Evolutionary conservation across 441 rosid species (phyloP), one percentile per base, ranked within the genome.

Genomic region (Mallotus repandus): DNA sequence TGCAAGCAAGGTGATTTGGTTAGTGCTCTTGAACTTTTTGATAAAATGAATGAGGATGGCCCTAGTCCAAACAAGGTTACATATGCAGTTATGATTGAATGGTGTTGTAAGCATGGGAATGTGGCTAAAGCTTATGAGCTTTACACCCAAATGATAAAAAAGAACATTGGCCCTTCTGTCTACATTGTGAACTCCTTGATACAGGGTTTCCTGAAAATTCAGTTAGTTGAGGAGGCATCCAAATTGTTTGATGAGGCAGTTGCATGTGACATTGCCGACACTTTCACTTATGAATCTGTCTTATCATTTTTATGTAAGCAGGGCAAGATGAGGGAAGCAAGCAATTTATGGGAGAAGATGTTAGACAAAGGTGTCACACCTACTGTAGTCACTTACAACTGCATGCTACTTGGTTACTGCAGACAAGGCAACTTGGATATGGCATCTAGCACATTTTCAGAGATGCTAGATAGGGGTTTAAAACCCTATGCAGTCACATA

Each of bases 61-160:
- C 74, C 79, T 5, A 63, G 71, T 77, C 97, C 93, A 7, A 85
- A 86, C 80, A 85, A 73, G 75, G 84, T 87, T 52, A 91, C 89
- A 4, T 93, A 80, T 73, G 73, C 89, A 10, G 86, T 91, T 77
- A 75, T 93, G 83, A 84, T 91, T 53, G 91, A 91, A 59, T 81
- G 92, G 81, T 89, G 88, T 67, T 83, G 89, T 78, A 76, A 66
- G 81, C 78, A 86, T 8, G 74, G 77, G 63, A 75, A 79, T 43
- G 78, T 93, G 78, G 79, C 83, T 48, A 89, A 80, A 63, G 91
- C 94, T 46, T 71, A 79, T 49, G 89, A 87, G 70, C 74, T 91
- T 68, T 89, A 77, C 75, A 68, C 52, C 46, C 74, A 84, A 71
- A 91, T 89, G 97, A 88, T 83, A 78, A 25, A 66, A 76, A 67